These are phyloP conservation scores for Phytophthora cactorum DNA, from an alignment of 352 stramenopile genomes.

Conservation along the genomic window DNA sequence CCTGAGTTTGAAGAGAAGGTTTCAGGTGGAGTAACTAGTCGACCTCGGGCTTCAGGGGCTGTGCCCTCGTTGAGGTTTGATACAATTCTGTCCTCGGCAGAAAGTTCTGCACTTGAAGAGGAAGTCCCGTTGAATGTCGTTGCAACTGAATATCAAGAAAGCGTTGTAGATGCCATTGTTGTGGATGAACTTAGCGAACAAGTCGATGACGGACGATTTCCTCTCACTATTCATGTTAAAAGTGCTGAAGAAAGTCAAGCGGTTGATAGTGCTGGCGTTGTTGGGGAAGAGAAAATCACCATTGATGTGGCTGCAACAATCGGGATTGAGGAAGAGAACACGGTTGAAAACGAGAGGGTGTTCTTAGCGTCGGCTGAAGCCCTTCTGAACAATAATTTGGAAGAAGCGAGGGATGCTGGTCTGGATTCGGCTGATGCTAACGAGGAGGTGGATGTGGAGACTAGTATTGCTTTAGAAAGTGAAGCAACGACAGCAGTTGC, in stretches of 20 bases:
- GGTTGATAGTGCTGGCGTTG: neutral
- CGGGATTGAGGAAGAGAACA: neutral
- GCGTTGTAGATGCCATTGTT: neutral
- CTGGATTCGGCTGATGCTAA: neutral
- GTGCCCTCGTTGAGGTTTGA: slow-evolving; percentile 15
- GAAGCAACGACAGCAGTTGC: neutral
- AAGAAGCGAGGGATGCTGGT: neutral
- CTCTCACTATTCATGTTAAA: neutral
- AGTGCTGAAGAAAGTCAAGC: neutral
- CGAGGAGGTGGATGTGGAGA: neutral
- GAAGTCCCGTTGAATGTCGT: neutral
- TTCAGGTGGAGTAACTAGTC: no score
- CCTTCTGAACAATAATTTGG: neutral
- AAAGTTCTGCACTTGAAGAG: neutral
- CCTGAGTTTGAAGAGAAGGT: slow-evolving; percentile 67
- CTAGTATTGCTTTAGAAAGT: neutral
- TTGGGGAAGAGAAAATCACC: neutral
- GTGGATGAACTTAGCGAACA: neutral
- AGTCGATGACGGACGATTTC: neutral
- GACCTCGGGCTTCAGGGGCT: neutral
- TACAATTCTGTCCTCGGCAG: neutral
- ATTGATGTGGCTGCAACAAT: neutral
- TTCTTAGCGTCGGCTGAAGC: neutral
- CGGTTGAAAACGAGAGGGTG: neutral
- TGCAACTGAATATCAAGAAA: neutral